Conservation (phyloP, 768 basidiomycete genomes). For the Omphalotus guepiniiformis region DNA sequence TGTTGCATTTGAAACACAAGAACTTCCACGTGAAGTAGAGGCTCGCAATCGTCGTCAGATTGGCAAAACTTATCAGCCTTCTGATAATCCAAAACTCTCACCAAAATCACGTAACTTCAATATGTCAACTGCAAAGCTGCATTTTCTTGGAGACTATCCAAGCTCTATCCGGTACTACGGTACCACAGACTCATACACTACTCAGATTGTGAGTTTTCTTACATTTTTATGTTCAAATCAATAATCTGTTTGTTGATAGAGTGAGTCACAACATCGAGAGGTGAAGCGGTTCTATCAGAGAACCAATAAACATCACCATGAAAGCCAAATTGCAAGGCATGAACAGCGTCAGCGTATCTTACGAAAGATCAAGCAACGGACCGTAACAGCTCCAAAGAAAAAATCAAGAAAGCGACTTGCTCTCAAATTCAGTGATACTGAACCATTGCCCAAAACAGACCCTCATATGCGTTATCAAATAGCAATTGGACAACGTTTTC, state of each 20-base stretch:
- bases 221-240: too few relatives aligned
- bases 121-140: constrained; percentile 27
- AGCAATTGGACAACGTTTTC: too few relatives aligned
- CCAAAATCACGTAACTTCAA: constrained; percentile 12
- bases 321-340: constrained; percentile 21
- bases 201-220: constrained; percentile 27
- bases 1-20: not conserved
- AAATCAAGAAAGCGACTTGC: constrained; percentile 5
- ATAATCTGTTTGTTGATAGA: constrained; percentile 24
- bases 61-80: not conserved
- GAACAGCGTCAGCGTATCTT: constrained; percentile 6
- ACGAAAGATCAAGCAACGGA: constrained; percentile 6
- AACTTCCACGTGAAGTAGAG: constrained; percentile 4
- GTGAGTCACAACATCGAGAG: constrained; percentile 32
- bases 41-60: constrained; percentile 4
- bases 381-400: constrained; percentile 19
- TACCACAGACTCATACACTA: constrained; percentile 33
- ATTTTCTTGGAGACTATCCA: constrained; percentile 30
- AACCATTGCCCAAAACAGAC: not conserved
- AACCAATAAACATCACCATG: constrained; percentile 27
- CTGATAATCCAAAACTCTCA: too few relatives aligned
- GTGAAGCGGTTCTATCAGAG: constrained; percentile 31
- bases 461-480: not conserved
- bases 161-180: constrained; percentile 21
- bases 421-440: not conserved